Conservation (phyloP, 345 rosid genomes). For the Physaria fendleri region DNA sequence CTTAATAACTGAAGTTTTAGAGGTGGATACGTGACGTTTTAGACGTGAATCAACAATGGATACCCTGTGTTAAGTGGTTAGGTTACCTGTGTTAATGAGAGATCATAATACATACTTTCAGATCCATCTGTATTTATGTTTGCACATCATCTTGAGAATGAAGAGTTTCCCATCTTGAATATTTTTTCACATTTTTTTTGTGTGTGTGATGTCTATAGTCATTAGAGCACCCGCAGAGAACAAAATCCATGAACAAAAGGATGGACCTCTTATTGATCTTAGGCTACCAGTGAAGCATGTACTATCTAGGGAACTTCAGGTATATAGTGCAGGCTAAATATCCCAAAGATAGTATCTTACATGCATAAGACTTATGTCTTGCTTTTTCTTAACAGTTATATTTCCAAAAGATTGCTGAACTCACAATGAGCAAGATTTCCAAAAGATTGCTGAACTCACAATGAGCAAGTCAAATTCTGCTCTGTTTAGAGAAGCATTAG, state of each 20-base stretch:
- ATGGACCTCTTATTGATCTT: constrained; percentile 68
- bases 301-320: constrained; percentile 90
- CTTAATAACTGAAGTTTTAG: background rate
- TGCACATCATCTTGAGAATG: background rate
- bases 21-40: background rate
- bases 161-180: background rate
- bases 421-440: constrained; percentile 71
- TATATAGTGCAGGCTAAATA: constrained; percentile 23
- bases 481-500: constrained; percentile 85
- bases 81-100: background rate
- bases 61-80: background rate
- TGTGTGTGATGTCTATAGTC: constrained; percentile 36
- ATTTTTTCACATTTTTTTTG: background rate
- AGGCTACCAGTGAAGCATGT: constrained; percentile 89
- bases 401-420: constrained; percentile 92
- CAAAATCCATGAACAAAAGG: constrained; percentile 52
- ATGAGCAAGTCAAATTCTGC: constrained; percentile 62
- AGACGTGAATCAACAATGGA: background rate
- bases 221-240: constrained; percentile 63
- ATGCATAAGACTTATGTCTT: constrained; percentile 9
- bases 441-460: constrained; percentile 86
- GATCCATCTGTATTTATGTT: background rate
- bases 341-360: background rate
- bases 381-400: constrained; percentile 58
- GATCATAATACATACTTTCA: background rate